Percentiles rank a stretch among this genome's conserved stretches.
phyloP scores from a whole-genome alignment of 2,329 filamentous ascomycete genomes.

The Akanthomyces muscarius region DNA sequence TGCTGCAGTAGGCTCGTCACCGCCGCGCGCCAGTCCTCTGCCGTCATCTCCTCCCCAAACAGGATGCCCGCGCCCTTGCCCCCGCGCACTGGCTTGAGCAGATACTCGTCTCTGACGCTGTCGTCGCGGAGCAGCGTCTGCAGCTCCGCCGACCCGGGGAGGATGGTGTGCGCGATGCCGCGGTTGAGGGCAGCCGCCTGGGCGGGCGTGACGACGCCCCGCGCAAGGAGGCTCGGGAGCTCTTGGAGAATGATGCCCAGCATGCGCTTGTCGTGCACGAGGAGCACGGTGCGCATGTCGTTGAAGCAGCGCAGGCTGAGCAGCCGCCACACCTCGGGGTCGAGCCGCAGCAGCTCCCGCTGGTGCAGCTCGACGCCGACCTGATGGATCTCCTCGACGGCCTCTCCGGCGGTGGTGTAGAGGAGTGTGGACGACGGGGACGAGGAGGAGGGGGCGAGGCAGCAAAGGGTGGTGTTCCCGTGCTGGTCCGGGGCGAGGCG shows the following conservation, averaged over 20 bases:
- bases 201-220: conserved; percentile 25
- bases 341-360: conserved; percentile 31
- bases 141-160: conserved; percentile 29
- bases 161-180: conserved; percentile 32
- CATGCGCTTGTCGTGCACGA: conserved; percentile 42
- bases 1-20: conserved; percentile 22
- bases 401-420: conserved; percentile 23
- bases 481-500: conserved; percentile 28
- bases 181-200: conserved; percentile 26
- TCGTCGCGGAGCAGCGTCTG: conserved; percentile 20
- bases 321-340: conserved; percentile 31
- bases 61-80: conserved; percentile 39
- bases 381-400: conserved; percentile 33
- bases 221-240: conserved; percentile 25
- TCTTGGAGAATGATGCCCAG: conserved; percentile 37
- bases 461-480: conserved; percentile 29
- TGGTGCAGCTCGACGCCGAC: conserved; percentile 38
- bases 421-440: not conserved
- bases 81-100: conserved; percentile 37
- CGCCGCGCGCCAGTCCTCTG: not conserved
- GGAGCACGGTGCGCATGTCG: conserved; percentile 37
- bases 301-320: conserved; percentile 37
- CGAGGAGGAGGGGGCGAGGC: not conserved
- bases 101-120: conserved; percentile 25
- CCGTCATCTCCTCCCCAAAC: conserved; percentile 34